Evolutionary conservation across 495 filamentous ascomycete species (phyloP).

Genomic region (Penicillium pulvis): DNA sequence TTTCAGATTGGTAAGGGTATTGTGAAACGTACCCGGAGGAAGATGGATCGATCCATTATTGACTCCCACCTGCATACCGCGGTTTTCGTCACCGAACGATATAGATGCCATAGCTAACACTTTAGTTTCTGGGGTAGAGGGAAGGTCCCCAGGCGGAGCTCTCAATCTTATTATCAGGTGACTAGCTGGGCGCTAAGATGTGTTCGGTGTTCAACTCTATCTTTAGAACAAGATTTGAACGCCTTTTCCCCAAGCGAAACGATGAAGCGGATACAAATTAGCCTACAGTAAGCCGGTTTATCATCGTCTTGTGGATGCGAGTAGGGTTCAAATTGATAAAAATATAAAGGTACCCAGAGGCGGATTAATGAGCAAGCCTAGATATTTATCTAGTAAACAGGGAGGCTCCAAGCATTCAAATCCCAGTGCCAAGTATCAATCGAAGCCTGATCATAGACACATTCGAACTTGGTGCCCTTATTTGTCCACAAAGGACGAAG

Average conservation of each 20-base stretch:
- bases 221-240: not conserved
- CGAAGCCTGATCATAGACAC: constrained; percentile 45
- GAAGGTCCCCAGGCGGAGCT: not conserved
- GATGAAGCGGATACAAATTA: too few species aligned
- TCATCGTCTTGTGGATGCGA: too few species aligned
- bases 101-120: not conserved
- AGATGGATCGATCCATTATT: constrained; percentile 1
- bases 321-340: too few species aligned
- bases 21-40: not conserved
- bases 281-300: too few species aligned
- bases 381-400: constrained; percentile 23
- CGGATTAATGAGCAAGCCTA: too few species aligned
- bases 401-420: constrained; percentile 25
- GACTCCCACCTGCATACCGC: not conserved
- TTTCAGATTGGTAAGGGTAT: not conserved
- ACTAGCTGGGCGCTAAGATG: not conserved
- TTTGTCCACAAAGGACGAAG: constrained; percentile 43
- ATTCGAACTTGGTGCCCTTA: constrained; percentile 29
- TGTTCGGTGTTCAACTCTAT: not conserved
- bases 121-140: not conserved
- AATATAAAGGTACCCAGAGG: too few species aligned
- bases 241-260: too few species aligned
- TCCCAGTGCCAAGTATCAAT: constrained; percentile 43
- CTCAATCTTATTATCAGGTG: constrained; percentile 2
- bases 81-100: not conserved